A percentile compares a stretch with the other conserved stretches of the same genome.
Evolutionary conservation across 305 asterid species (phyloP).

Genomic region (Vinca major): DNA sequence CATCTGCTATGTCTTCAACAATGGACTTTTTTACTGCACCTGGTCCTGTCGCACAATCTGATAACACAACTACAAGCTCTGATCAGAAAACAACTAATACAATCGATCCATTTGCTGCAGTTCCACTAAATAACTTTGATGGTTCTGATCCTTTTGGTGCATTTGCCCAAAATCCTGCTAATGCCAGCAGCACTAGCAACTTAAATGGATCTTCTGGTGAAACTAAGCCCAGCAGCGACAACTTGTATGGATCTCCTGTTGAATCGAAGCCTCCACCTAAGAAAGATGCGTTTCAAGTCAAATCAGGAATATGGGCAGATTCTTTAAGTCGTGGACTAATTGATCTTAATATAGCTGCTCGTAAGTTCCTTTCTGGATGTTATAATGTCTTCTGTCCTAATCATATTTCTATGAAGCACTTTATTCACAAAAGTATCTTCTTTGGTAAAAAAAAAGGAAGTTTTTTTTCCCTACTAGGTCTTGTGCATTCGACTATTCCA

Average conservation of each 20-base stretch:
- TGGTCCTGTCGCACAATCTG: constrained; percentile 38
- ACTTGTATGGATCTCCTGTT: constrained; percentile 18
- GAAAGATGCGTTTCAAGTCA: constrained; percentile 39
- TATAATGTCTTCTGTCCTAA: background rate
- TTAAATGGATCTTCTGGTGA: constrained; percentile 35
- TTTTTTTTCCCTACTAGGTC: background rate
- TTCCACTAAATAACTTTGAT: constrained; percentile 56
- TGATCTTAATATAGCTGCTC: constrained; percentile 59
- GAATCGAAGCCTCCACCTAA: constrained; percentile 25
- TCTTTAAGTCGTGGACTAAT: constrained; percentile 45
- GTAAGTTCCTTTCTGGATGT: constrained; percentile 40
- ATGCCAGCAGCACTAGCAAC: constrained; percentile 29
- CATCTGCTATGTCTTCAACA: constrained; percentile 45
- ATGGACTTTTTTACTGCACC: constrained; percentile 65
- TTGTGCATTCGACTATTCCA: background rate
- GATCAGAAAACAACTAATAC: constrained; percentile 24
- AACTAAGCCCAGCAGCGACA: constrained; percentile 20
- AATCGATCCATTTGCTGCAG: constrained; percentile 66
- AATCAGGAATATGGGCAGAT: constrained; percentile 50
- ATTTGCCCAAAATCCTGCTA: constrained; percentile 33
- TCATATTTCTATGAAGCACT: no score
- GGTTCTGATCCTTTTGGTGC: constrained; percentile 47
- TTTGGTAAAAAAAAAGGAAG: no score
- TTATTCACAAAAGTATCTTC: background rate
- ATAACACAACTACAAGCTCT: constrained; percentile 29